Evolutionary conservation across 2,329 filamentous ascomycete species (phyloP).

Genomic region (Cordyceps sp.): DNA sequence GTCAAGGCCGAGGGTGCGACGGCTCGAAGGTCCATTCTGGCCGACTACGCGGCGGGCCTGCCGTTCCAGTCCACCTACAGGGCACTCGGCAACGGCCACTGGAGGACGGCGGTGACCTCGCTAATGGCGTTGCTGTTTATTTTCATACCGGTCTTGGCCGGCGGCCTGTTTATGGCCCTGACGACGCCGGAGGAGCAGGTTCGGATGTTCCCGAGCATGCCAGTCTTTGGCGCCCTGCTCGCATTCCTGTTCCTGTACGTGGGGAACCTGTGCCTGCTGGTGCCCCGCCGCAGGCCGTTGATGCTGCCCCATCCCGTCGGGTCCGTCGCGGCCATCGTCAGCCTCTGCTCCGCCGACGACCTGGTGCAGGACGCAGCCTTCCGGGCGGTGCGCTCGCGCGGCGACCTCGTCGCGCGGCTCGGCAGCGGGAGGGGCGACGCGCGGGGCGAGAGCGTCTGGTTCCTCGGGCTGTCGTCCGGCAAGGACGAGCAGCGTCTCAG

Average conservation of each 20-base stretch:
- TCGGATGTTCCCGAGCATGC: constrained; percentile 55
- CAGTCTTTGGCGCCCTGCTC: constrained; percentile 58
- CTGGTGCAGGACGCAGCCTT: constrained; percentile 60
- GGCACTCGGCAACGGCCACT: constrained; percentile 45
- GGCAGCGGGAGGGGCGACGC: constrained; percentile 31
- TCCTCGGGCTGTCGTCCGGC: constrained; percentile 25
- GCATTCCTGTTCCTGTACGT: constrained; percentile 56
- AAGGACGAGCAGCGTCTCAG: constrained; percentile 24
- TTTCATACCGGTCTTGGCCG: constrained; percentile 48
- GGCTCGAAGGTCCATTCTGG: constrained; percentile 47
- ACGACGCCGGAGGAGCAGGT: constrained; percentile 35
- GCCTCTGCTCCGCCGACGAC: constrained; percentile 58
- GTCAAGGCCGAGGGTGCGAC: constrained; percentile 36
- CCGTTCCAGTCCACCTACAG: constrained; percentile 42
- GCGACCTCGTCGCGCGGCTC: constrained; percentile 52
- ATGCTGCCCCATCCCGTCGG: constrained; percentile 57
- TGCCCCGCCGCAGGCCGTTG: constrained; percentile 43
- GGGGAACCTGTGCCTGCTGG: constrained; percentile 41
- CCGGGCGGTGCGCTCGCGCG: constrained; percentile 46
- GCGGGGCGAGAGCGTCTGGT: constrained; percentile 34
- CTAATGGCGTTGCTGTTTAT: constrained; percentile 41
- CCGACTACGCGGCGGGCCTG: constrained; percentile 52
- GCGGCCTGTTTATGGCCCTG: constrained; percentile 59
- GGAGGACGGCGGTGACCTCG: constrained; percentile 45
- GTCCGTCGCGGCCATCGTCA: constrained; percentile 60